These are phyloP conservation scores for Eucalyptus regnans DNA, from an alignment of 345 rosid species.

Conservation along the genomic window DNA sequence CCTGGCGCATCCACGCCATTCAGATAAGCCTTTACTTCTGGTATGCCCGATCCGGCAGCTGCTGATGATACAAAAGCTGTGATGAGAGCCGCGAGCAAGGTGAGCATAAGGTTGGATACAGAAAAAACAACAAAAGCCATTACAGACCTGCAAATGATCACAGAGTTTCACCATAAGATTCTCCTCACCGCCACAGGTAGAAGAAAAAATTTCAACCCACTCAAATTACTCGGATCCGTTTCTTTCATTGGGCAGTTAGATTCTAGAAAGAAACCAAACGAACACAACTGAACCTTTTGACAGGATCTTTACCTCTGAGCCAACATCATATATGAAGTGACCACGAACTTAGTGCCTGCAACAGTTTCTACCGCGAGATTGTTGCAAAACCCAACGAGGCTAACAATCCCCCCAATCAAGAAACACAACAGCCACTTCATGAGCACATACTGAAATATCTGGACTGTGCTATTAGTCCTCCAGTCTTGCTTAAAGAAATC, in stretches of 20 bases:
- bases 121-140: slow-evolving; percentile 64
- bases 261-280: background rate
- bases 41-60: slow-evolving; percentile 95
- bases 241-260: background rate
- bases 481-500: slow-evolving; percentile 88
- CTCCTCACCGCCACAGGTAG: background rate
- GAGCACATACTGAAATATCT: slow-evolving; percentile 60
- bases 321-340: slow-evolving; percentile 87
- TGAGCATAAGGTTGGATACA: slow-evolving; percentile 53
- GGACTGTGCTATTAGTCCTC: slow-evolving; percentile 48
- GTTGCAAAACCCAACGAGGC: slow-evolving; percentile 65
- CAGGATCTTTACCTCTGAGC: slow-evolving; percentile 20
- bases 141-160: slow-evolving; percentile 26
- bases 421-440: slow-evolving; percentile 82
- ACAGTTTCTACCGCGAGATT: slow-evolving; percentile 86
- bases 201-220: background rate
- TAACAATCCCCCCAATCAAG: slow-evolving; percentile 48
- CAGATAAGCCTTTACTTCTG: slow-evolving; percentile 88
- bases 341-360: slow-evolving; percentile 70
- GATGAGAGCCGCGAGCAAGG: slow-evolving; percentile 49
- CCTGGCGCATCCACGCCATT: slow-evolving; percentile 92
- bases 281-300: background rate
- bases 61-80: slow-evolving; percentile 70
- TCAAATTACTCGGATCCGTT: background rate
- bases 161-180: background rate